Evolutionary conservation across 2,329 filamentous ascomycete species (phyloP).

Genomic region (Colletotrichum cereale): DNA sequence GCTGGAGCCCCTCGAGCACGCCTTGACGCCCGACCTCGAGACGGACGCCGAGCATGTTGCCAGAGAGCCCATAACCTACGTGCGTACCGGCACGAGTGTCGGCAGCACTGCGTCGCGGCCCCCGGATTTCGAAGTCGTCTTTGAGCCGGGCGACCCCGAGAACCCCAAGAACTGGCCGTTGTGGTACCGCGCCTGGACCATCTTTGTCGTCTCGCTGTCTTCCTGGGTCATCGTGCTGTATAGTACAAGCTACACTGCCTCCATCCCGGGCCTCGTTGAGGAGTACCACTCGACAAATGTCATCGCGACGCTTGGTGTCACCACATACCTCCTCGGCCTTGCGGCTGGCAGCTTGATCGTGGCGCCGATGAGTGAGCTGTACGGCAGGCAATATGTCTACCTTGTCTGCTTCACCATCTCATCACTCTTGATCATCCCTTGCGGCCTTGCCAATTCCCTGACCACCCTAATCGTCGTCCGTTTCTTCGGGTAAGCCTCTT

Average conservation of each 20-base stretch:
- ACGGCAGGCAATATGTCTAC: conserved; percentile 77
- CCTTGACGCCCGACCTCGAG: conserved; percentile 52
- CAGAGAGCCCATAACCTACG: conserved; percentile 55
- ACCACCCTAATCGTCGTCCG: conserved; percentile 77
- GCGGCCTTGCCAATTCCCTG: conserved; percentile 76
- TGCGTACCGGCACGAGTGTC: conserved; percentile 54
- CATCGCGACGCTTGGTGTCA: conserved; percentile 80
- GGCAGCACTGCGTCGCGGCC: conserved; percentile 57
- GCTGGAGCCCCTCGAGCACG: conserved; percentile 53
- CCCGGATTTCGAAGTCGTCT: conserved; percentile 80
- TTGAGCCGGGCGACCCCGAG: conserved; percentile 70
- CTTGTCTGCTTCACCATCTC: conserved; percentile 74
- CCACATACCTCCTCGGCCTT: conserved; percentile 82
- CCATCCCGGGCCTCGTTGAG: conserved; percentile 74
- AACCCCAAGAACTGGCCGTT: conserved; percentile 79
- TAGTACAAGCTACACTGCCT: conserved; percentile 83
- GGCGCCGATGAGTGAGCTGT: conserved; percentile 80
- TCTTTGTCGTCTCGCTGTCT: conserved; percentile 60
- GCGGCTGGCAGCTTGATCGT: conserved; percentile 79
- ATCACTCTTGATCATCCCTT: conserved; percentile 77
- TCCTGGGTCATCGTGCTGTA: conserved; percentile 74
- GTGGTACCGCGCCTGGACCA: conserved; percentile 57
- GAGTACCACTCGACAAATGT: conserved; percentile 73
- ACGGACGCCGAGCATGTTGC: conserved; percentile 55
- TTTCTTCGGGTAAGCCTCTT: conserved; percentile 72